Evolutionary conservation across 139 green algal species (phyloP), one percentile per base, ranked within the genome.

Genomic region (Picochlorum sp.): DNA sequence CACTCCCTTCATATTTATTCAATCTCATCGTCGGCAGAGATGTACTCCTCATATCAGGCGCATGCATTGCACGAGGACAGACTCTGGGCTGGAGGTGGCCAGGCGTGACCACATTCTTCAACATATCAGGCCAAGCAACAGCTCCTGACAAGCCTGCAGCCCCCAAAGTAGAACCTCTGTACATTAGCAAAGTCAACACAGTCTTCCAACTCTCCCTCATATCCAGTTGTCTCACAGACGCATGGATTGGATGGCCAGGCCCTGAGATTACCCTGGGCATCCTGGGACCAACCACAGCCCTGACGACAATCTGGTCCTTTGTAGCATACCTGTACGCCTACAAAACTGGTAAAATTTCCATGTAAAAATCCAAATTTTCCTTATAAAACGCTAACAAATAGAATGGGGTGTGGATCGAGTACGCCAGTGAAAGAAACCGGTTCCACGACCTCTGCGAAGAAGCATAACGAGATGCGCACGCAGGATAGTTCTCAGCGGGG

Each of bases 121-220:
- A 63, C 2, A 32, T 79, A 45, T 47, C 56, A 45, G 56, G 18
- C 3, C 20, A 21, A n/a, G 9, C 56, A 56, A 24, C 65, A 57
- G 37, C 20, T 16, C 30, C 15, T 34, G 20, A n/a, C 3, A 32
- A 26, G 34, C 63, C 49, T 6, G 55, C 63, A 11, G 79, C 68
- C 4, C 55, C 61, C 1, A 55, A 70, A 61, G 67, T 90, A n/a
- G 54, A 80, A 65, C 88, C 88, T 1, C 67, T 93, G 45, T 61
- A 89, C 34, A 75, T 94, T 9, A 91, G 82, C 74, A 95, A 95
- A 70, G 68, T 87, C 10, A 96, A 96, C 68, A 96, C 90, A 4
- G 84, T 77, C 57, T 61, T 95, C 14, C 87, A 94, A 70, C 67
- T 96, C 60, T 54, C 54, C 9, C 64, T 95, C 10, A 61, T 93